Percentiles rank a stretch among this genome's conserved stretches.
Evolutionary conservation across 1,284 basidiomycete species (phyloP).

Genomic region (Agaricales sp.): DNA sequence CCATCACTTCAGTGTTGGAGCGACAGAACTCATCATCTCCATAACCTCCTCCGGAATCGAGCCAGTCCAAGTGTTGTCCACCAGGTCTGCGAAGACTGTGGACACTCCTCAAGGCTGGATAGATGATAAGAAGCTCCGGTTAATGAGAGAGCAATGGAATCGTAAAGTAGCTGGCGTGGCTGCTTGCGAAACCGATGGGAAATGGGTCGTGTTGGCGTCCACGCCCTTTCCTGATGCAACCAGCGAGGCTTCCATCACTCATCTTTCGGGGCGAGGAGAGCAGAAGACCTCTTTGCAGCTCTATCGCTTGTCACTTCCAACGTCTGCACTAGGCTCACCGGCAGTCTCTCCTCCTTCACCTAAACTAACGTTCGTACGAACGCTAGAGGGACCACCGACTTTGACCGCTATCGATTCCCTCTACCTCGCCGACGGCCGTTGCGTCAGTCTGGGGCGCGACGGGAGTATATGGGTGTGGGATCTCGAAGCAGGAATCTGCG

Average conservation of each 20-base stretch:
- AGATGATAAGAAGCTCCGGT: slow-evolving; percentile 49
- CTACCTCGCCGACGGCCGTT: slow-evolving; percentile 67
- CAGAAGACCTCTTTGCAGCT: slow-evolving; percentile 40
- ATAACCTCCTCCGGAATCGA: slow-evolving; percentile 18
- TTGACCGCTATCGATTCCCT: slow-evolving; percentile 52
- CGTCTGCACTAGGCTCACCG: slow-evolving; percentile 32
- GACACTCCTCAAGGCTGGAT: slow-evolving; percentile 66
- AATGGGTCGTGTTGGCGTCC: slow-evolving; percentile 72
- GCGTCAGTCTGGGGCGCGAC: slow-evolving; percentile 59
- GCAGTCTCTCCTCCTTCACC: slow-evolving; percentile 45
- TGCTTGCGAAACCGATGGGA: slow-evolving; percentile 69
- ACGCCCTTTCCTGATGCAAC: slow-evolving; percentile 26
- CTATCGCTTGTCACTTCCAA: slow-evolving; percentile 60
- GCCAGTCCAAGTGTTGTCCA: slow-evolving; percentile 33
- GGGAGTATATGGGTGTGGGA: slow-evolving; percentile 80
- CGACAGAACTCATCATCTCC: slow-evolving; percentile 9
- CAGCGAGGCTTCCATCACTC: slow-evolving; percentile 12
- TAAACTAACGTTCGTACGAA: slow-evolving; percentile 62
- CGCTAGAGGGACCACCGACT: slow-evolving; percentile 48
- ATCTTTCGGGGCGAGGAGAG: slow-evolving; percentile 13
- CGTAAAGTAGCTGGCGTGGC: slow-evolving; percentile 59
- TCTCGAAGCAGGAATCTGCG: slow-evolving; percentile 55
- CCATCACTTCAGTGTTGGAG: slow-evolving; percentile 8
- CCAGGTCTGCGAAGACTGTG: slow-evolving; percentile 54
- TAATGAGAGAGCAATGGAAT: slow-evolving; percentile 63